Percentiles rank a stretch among this genome's conserved stretches.
Conservation (phyloP, 1,139 yeast species). For the Magnusiomyces clavatus region DNA sequence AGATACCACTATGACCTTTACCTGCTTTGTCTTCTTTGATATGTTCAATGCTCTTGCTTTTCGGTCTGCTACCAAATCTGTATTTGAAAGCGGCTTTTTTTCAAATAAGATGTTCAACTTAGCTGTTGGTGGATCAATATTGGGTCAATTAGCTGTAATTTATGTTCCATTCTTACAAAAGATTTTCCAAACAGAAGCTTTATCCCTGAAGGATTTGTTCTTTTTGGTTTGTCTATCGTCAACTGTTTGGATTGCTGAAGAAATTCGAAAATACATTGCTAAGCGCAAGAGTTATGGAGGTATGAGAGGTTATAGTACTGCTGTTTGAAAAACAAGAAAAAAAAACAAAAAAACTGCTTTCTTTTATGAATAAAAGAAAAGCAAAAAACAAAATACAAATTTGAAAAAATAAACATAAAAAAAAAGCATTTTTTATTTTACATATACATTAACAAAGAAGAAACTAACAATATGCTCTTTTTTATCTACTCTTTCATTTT, state of each 20-base stretch:
- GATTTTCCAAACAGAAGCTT: slow-evolving; percentile 89
- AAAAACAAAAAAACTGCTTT: too few relatives aligned
- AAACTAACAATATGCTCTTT: too few relatives aligned
- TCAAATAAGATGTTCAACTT: slow-evolving; percentile 82
- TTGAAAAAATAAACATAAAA: too few relatives aligned
- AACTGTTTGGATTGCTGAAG: slow-evolving; percentile 80
- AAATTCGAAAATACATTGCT: slow-evolving; percentile 51
- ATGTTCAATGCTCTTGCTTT: slow-evolving; percentile 94
- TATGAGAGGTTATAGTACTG: background rate
- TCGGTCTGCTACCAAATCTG: slow-evolving; percentile 77
- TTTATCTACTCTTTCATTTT: too few relatives aligned
- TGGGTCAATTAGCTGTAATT: slow-evolving; percentile 91
- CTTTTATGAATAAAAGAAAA: too few relatives aligned
- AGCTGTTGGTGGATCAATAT: slow-evolving; percentile 81
- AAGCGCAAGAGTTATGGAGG: background rate
- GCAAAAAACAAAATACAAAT: too few relatives aligned
- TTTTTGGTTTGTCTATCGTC: slow-evolving; percentile 60
- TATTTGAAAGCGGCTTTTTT: slow-evolving; percentile 66
- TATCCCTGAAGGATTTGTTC: slow-evolving; percentile 57
- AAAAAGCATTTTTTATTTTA: too few relatives aligned
- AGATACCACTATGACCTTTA: slow-evolving; percentile 98
- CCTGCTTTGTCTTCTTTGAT: slow-evolving; percentile 89
- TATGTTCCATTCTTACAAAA: slow-evolving; percentile 87
- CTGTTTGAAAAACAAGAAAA: background rate
- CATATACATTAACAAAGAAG: too few relatives aligned